Conservation (phyloP, 2,329 filamentous ascomycete species). For the Phyllosticta citrichinensis region DNA sequence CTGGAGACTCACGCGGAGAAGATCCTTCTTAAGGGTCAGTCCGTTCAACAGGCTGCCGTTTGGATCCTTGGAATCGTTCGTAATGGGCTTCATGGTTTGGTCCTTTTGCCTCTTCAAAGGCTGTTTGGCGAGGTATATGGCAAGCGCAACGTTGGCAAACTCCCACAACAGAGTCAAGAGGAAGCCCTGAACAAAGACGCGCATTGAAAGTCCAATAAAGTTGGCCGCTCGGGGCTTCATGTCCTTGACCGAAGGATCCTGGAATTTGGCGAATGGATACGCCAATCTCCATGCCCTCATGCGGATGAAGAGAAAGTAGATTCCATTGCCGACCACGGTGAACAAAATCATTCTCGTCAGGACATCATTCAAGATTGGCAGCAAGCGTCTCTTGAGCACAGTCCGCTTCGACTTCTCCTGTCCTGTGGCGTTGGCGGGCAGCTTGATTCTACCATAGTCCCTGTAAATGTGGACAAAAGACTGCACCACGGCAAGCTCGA, state of each 20-base stretch:
- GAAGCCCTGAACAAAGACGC: constrained; percentile 44
- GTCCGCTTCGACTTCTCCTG: not conserved
- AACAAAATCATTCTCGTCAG: constrained; percentile 54
- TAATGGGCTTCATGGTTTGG: constrained; percentile 52
- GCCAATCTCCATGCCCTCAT: constrained; percentile 39
- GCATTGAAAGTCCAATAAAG: not conserved
- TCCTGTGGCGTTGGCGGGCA: constrained; percentile 24
- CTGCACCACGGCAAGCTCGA: constrained; percentile 60
- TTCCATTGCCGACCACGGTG: constrained; percentile 13
- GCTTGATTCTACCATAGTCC: constrained; percentile 60
- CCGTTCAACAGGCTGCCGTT: constrained; percentile 84
- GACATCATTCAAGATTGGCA: constrained; percentile 17
- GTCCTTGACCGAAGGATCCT: not conserved
- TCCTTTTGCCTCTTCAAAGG: constrained; percentile 64
- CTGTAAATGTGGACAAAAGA: constrained; percentile 57
- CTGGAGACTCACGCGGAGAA: constrained; percentile 50
- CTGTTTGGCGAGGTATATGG: constrained; percentile 66
- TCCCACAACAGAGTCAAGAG: constrained; percentile 68
- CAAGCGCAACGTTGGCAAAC: constrained; percentile 65
- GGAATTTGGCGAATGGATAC: constrained; percentile 31
- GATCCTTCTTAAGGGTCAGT: constrained; percentile 70
- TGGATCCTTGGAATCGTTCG: constrained; percentile 75
- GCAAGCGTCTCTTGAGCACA: constrained; percentile 1
- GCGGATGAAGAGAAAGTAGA: constrained; percentile 24
- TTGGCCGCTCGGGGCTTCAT: constrained; percentile 4